Conservation (phyloP, 176 grass and related monocot species). For the Oryza officinalis region DNA sequence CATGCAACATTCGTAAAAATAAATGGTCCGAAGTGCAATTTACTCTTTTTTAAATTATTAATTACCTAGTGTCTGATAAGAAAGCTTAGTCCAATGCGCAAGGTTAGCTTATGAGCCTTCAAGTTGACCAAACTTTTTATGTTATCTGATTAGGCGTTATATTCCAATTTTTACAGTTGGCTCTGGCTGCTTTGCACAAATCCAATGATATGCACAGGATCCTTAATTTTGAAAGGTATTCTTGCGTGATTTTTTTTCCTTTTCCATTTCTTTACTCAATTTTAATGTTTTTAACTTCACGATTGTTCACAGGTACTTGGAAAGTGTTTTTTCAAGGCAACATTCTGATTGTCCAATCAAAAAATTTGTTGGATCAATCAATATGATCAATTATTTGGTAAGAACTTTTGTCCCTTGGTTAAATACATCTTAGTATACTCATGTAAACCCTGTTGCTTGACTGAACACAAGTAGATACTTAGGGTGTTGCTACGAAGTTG, state of each 20-base stretch:
- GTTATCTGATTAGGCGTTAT: constrained; percentile 7
- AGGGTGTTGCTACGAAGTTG: not conserved
- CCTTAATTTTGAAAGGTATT: constrained; percentile 90
- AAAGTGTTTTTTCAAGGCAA: constrained; percentile 62
- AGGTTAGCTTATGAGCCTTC: constrained; percentile 21
- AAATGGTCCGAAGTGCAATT: too few species aligned
- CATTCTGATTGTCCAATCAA: constrained; percentile 47
- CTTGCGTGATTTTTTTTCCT: not conserved
- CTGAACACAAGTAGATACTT: not conserved
- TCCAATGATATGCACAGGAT: constrained; percentile 63
- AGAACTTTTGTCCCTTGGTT: constrained; percentile 14
- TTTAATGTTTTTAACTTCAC: constrained; percentile 15
- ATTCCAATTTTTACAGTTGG: constrained; percentile 64
- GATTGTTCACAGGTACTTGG: constrained; percentile 77
- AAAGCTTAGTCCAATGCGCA: constrained; percentile 8
- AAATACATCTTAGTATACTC: not conserved
- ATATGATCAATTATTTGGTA: constrained; percentile 73
- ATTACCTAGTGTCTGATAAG: constrained; percentile 11
- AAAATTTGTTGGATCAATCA: constrained; percentile 59
- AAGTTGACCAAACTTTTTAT: not conserved
- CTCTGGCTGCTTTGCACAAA: constrained; percentile 82
- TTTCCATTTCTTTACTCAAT: constrained; percentile 13
- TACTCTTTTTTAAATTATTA: constrained; percentile 10
- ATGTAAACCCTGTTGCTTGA: not conserved
- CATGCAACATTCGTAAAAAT: too few species aligned